Percentiles rank a stretch among this genome's conserved stretches.
Evolutionary conservation across 108 stramenopile species (phyloP).

Genomic region (Skeletonema tropicum): DNA sequence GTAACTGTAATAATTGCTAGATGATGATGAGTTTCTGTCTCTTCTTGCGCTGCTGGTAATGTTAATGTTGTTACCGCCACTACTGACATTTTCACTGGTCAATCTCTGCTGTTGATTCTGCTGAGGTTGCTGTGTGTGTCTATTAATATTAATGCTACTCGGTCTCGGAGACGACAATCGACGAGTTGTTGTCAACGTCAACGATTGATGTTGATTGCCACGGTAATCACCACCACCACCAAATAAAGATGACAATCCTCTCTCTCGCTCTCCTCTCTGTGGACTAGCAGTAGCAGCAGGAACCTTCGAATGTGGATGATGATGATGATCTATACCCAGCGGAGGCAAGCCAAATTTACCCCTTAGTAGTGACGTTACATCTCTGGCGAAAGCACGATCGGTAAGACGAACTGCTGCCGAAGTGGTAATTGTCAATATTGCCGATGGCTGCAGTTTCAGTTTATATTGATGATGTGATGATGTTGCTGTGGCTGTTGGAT

Average conservation of each 20-base stretch:
- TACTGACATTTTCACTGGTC: too few species aligned
- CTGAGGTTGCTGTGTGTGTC: too few species aligned
- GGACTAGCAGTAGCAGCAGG: neutral
- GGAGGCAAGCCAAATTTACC: slow-evolving; percentile 53
- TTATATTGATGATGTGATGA: neutral
- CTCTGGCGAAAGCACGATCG: slow-evolving; percentile 40
- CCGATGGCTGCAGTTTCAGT: neutral
- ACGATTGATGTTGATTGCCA: too few species aligned
- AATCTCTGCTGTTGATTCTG: too few species aligned
- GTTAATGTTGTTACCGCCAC: neutral
- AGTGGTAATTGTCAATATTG: slow-evolving; percentile 29
- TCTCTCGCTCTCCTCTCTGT: neutral
- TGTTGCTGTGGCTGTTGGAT: neutral
- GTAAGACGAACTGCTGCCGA: slow-evolving; percentile 51
- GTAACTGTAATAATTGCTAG: too few species aligned
- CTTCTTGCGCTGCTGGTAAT: too few species aligned
- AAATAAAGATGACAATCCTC: neutral
- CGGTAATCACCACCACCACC: too few species aligned
- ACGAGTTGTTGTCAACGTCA: too few species aligned
- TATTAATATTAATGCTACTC: too few species aligned
- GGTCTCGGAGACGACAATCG: too few species aligned
- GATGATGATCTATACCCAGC: neutral
- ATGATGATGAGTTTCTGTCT: too few species aligned
- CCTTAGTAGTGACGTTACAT: slow-evolving; percentile 48
- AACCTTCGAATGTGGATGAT: too few species aligned